Evolutionary conservation across 2,329 filamentous ascomycete species (phyloP).

Genomic region (Ophiobolus disseminans): DNA sequence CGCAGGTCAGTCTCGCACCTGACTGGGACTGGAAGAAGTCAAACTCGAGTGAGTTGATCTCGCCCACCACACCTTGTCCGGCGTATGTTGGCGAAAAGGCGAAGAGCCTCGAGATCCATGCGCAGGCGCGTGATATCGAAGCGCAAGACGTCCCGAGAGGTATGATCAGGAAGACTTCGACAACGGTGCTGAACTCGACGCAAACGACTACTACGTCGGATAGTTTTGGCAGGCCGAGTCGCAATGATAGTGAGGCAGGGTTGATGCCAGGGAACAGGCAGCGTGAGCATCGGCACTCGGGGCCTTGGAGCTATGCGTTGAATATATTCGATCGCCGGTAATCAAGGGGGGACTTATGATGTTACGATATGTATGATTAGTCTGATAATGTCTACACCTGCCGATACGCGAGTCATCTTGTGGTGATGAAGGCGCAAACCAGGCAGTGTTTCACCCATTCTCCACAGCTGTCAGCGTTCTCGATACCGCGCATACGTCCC

Average conservation of each 20-base stretch:
- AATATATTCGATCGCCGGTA: slow-evolving; percentile 12
- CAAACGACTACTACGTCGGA: neutral
- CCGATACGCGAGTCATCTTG: too few relatives aligned
- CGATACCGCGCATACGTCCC: neutral
- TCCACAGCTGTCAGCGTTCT: too few relatives aligned
- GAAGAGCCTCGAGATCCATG: neutral
- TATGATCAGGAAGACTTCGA: slow-evolving; percentile 4
- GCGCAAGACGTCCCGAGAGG: slow-evolving; percentile 1
- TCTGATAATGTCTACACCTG: neutral
- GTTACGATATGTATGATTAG: neutral
- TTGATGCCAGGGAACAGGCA: slow-evolving; percentile 9
- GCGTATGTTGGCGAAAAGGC: slow-evolving; percentile 1
- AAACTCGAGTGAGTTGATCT: slow-evolving; percentile 1
- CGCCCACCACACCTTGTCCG: neutral
- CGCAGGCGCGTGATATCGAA: neutral
- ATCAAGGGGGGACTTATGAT: neutral
- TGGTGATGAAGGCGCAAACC: too few relatives aligned
- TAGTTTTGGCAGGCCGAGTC: slow-evolving; percentile 5
- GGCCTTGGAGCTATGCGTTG: slow-evolving; percentile 19
- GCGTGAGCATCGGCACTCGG: slow-evolving; percentile 12
- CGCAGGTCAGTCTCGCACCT: neutral
- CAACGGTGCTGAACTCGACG: neutral
- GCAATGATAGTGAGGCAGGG: slow-evolving; percentile 8
- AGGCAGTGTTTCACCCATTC: too few relatives aligned
- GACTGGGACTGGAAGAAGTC: slow-evolving; percentile 8